Percentiles rank a stretch among this genome's conserved stretches.
These are phyloP conservation scores for Acacia concinna DNA, from an alignment of 331 rosid species.

Conservation along the genomic window DNA sequence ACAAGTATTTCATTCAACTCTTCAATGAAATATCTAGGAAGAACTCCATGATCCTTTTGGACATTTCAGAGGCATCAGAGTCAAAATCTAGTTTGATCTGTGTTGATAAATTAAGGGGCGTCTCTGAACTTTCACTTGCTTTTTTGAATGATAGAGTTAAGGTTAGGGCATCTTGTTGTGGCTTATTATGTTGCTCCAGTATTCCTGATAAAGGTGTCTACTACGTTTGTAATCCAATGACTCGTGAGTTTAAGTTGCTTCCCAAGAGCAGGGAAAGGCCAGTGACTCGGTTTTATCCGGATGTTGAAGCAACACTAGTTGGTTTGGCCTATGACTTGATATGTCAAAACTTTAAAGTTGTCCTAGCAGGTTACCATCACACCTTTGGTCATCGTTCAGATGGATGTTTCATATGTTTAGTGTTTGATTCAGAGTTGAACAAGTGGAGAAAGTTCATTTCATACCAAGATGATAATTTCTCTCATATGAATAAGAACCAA, in stretches of 20 bases:
- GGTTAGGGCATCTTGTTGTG: slow-evolving; percentile 83
- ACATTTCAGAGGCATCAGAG: slow-evolving; percentile 58
- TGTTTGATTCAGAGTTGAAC: slow-evolving; percentile 72
- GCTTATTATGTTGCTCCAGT: slow-evolving; percentile 85
- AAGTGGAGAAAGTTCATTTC: slow-evolving; percentile 83
- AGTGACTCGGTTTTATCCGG: slow-evolving; percentile 74
- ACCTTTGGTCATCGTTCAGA: slow-evolving; percentile 76
- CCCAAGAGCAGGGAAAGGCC: slow-evolving; percentile 84
- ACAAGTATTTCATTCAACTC: slow-evolving; percentile 61
- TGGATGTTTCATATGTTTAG: slow-evolving; percentile 74
- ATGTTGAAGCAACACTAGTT: slow-evolving; percentile 75
- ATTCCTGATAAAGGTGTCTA: slow-evolving; percentile 80
- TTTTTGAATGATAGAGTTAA: slow-evolving; percentile 77
- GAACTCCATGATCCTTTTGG: slow-evolving; percentile 69
- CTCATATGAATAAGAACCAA: slow-evolving; percentile 83
- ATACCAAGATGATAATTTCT: slow-evolving; percentile 64
- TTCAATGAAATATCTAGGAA: slow-evolving; percentile 60
- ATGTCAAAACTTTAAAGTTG: slow-evolving; percentile 59
- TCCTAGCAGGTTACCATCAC: slow-evolving; percentile 66
- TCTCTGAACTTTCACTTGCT: slow-evolving; percentile 57
- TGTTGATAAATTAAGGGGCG: slow-evolving; percentile 73
- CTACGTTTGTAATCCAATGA: slow-evolving; percentile 79
- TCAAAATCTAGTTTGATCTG: slow-evolving; percentile 67
- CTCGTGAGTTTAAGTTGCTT: slow-evolving; percentile 72
- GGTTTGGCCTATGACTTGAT: slow-evolving; percentile 65